Conservation (phyloP, 768 basidiomycete genomes). For the Suillus variegatus region DNA sequence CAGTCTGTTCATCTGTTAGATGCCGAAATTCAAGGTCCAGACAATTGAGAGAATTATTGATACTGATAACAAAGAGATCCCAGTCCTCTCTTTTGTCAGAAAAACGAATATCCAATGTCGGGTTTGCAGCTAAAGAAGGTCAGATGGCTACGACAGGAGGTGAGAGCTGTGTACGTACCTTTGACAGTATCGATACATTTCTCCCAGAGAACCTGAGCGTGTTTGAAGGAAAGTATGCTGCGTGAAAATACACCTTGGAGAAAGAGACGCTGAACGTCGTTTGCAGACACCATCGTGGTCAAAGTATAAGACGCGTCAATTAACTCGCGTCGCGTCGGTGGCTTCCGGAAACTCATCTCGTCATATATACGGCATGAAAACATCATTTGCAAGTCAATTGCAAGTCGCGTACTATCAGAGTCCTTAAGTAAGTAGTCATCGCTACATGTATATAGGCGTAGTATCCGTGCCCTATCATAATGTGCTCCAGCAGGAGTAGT, state of each 20-base stretch:
- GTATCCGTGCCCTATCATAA: background rate
- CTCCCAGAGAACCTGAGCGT: conserved; percentile 66
- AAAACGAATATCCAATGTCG: conserved; percentile 47
- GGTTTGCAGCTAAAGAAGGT: conserved; percentile 48
- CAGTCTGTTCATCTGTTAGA: conserved; percentile 62
- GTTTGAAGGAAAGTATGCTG: conserved; percentile 60
- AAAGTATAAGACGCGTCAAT: conserved; percentile 15
- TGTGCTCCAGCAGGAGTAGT: conserved; percentile 3
- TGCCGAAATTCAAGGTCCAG: conserved; percentile 75
- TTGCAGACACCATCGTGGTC: conserved; percentile 44
- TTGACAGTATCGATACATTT: conserved; percentile 69
- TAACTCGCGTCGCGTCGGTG: conserved; percentile 25
- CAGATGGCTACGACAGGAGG: conserved; percentile 10
- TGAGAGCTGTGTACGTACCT: conserved; percentile 40
- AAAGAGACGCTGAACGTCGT: conserved; percentile 75
- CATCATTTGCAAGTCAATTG: background rate
- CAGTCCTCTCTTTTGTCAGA: conserved; percentile 48
- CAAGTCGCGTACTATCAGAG: background rate
- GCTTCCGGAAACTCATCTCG: background rate
- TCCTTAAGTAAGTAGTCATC: background rate
- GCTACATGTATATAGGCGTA: background rate
- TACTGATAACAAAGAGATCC: conserved; percentile 55
- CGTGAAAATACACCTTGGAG: conserved; percentile 79
- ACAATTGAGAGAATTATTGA: conserved; percentile 66
- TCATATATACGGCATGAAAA: background rate